A percentile compares a stretch with the other conserved stretches of the same genome.
Conservation (phyloP, 805 yeast species). For the Ogataea trehalophila region DNA sequence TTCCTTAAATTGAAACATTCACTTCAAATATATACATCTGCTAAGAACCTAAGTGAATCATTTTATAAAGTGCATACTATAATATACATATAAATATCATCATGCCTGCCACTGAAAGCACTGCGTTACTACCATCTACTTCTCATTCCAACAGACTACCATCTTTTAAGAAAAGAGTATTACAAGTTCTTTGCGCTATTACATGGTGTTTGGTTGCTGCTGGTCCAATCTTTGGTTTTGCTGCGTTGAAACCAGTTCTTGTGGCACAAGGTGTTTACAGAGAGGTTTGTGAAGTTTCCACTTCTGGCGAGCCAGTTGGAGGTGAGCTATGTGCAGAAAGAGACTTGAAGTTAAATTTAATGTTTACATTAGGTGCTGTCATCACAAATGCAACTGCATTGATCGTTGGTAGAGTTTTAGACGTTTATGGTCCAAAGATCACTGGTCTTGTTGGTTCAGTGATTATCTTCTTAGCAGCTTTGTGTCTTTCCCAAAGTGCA, state of each 20-base stretch:
- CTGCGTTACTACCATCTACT: conserved; percentile 18
- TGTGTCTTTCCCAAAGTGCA: conserved; percentile 22
- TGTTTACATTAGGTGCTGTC: conserved; percentile 85
- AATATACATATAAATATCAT: not conserved
- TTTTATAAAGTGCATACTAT: too few species aligned
- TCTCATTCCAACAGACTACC: conserved; percentile 16
- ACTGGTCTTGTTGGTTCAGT: conserved; percentile 72
- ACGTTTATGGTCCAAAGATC: conserved; percentile 72
- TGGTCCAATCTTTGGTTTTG: conserved; percentile 93
- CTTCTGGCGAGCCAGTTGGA: not conserved
- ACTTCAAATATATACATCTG: not conserved
- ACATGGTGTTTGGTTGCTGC: conserved; percentile 88
- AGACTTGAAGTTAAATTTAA: conserved; percentile 72
- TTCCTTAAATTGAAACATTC: too few species aligned
- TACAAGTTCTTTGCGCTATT: conserved; percentile 70
- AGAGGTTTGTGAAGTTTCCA: conserved; percentile 44
- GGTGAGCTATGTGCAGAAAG: conserved; percentile 57
- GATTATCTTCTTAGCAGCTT: conserved; percentile 53
- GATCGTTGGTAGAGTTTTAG: conserved; percentile 76
- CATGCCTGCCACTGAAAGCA: conserved; percentile 19
- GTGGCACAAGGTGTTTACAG: conserved; percentile 73
- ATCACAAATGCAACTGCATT: conserved; percentile 80
- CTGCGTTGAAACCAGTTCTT: conserved; percentile 84
- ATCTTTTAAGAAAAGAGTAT: conserved; percentile 28
- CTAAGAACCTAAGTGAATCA: too few species aligned